Evolutionary conservation across 768 basidiomycete genomes (phyloP), one percentile per base, ranked within the genome.

Genomic region (Panaeolus cyanescens): DNA sequence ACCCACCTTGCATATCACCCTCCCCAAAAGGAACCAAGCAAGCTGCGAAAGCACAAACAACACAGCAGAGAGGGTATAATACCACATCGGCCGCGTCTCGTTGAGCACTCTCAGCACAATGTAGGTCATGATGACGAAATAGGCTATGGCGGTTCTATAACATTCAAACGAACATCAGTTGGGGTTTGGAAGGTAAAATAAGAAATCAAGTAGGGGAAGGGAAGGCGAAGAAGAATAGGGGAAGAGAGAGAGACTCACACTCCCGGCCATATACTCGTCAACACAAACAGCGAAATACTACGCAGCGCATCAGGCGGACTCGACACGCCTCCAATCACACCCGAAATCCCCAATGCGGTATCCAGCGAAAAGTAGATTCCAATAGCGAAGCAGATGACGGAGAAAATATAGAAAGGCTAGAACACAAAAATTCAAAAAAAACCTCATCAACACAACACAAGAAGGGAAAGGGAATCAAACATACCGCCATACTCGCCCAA

Each of bases 311-410:
- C 61, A 1, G 85, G 85, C 0, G 90, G 88, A 36, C 76, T 77
- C 0, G 87, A 84, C 2, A 85, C 82, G 2, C 71, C 74, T 6
- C 87, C 86, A 36, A 91, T 83, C 34, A 83, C 78, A 13, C 70
- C 63, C 0, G 92, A 91, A 62, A 92, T 78, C n/a, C 80, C 74
- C 8, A 96, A 77, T 0, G 80, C 92, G 37, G 89, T 83, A 70
- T 99, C 96, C 64, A 97, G 83, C 0, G 90, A 84, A 72, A 99
- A 89, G 74, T 96, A 98, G 4, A 84, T 81, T 0, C 92, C 91
- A 2, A 86, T 83, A 5, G 79, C 85, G 70, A 95, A 90, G 64
- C 93, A 81, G 12, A 83, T 77, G 28, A 84, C 4, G 0, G 80
- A 65, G 65, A 93, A 71, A 56, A 87, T 76, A 61, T 75, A 77